Percentiles rank a stretch among this genome's conserved stretches.
These are phyloP conservation scores for Quillaja saponaria DNA, from an alignment of 306 rosid genomes.

Conservation along the genomic window DNA sequence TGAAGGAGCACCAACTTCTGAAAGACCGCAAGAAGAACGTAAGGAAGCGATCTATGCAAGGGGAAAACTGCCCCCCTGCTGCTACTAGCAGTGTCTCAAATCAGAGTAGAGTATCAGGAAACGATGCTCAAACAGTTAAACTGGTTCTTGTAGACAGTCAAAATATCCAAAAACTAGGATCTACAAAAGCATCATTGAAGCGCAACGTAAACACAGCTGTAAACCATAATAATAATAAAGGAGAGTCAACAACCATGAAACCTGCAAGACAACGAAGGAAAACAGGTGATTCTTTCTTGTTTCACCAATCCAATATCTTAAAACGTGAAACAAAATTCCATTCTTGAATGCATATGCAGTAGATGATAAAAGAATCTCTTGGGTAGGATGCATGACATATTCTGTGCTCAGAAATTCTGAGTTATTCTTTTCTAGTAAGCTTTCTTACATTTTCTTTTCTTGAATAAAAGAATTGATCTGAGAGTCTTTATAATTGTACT, in stretches of 20 bases:
- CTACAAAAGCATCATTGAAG: slow-evolving; percentile 69
- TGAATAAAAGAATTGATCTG: too few relatives aligned
- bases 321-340: too few relatives aligned
- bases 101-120: slow-evolving; percentile 67
- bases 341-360: too few relatives aligned
- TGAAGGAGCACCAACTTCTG: slow-evolving; percentile 95
- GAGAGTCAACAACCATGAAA: slow-evolving; percentile 71
- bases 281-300: slow-evolving; percentile 61
- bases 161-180: slow-evolving; percentile 82
- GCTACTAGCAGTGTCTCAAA: slow-evolving; percentile 46
- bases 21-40: slow-evolving; percentile 91
- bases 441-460: neutral
- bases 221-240: slow-evolving; percentile 68
- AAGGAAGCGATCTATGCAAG: slow-evolving; percentile 70
- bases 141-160: slow-evolving; percentile 82
- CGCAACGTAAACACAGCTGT: slow-evolving; percentile 69
- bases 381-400: too few relatives aligned
- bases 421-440: neutral
- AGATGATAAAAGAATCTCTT: too few relatives aligned
- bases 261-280: slow-evolving; percentile 81
- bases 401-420: too few relatives aligned
- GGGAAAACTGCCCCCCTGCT: slow-evolving; percentile 60
- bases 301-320: neutral
- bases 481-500: too few relatives aligned
- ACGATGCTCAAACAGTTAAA: slow-evolving; percentile 69